phyloP scores from a whole-genome alignment of 202 grass and related monocot species.

The Carex sylvatica region DNA sequence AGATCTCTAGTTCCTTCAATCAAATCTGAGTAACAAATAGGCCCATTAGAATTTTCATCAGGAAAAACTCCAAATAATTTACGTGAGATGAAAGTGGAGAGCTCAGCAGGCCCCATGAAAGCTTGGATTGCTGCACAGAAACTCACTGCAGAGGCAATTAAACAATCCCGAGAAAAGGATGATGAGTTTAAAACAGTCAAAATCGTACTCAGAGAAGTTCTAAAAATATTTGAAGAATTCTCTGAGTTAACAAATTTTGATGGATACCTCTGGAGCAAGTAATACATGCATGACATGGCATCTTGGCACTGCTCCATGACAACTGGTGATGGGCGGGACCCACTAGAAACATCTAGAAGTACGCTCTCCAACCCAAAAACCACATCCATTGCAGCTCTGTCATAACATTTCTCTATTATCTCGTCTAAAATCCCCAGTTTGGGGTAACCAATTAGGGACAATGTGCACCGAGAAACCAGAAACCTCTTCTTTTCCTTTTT shows the following conservation, averaged over 20 bases:
- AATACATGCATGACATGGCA: slow-evolving; percentile 98
- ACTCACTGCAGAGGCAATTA: slow-evolving; percentile 85
- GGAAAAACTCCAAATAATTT: slow-evolving; percentile 44
- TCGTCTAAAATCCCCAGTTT: slow-evolving; percentile 91
- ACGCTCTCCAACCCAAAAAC: slow-evolving; percentile 58
- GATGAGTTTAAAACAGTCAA: slow-evolving; percentile 80
- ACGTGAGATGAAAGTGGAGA: slow-evolving; percentile 67
- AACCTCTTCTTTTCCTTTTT: slow-evolving; percentile 71
- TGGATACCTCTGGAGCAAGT: slow-evolving; percentile 90
- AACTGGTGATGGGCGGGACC: slow-evolving; percentile 68
- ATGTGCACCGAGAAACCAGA: slow-evolving; percentile 64
- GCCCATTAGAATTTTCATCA: slow-evolving; percentile 1
- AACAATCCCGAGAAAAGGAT: slow-evolving; percentile 87
- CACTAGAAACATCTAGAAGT: slow-evolving; percentile 52
- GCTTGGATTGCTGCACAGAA: slow-evolving; percentile 94
- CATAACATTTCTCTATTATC: slow-evolving; percentile 54
- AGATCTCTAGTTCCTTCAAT: slow-evolving; percentile 50
- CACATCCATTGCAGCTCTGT: slow-evolving; percentile 67
- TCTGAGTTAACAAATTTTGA: slow-evolving; percentile 53
- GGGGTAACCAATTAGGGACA: slow-evolving; percentile 93
- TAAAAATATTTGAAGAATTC: slow-evolving; percentile 55
- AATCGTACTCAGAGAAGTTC: slow-evolving; percentile 55
- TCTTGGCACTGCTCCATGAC: slow-evolving; percentile 99
- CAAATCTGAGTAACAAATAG: slow-evolving; percentile 49
- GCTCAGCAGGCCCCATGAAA: slow-evolving; percentile 50